A percentile compares a stretch with the other conserved stretches of the same genome.
phyloP scores from a whole-genome alignment of 345 rosid genomes.

The Salix koriyanagi region DNA sequence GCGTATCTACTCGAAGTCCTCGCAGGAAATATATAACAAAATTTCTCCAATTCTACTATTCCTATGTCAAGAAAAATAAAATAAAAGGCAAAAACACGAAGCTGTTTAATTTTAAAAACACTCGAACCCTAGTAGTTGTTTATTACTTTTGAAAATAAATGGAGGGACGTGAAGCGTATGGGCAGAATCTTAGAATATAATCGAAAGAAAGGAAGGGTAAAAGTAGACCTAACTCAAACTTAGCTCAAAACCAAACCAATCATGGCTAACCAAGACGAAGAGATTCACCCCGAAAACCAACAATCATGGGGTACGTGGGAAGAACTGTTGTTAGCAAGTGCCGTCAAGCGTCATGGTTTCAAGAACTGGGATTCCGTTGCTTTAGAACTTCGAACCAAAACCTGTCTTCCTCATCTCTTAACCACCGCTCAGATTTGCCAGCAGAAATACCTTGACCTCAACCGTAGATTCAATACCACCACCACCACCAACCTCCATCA shows the following conservation, averaged over 20 bases:
- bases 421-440: constrained; percentile 46
- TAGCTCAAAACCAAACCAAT: background rate
- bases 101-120: background rate
- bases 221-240: background rate
- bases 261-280: background rate
- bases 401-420: constrained; percentile 38
- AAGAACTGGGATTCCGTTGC: constrained; percentile 73
- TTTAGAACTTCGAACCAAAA: constrained; percentile 57
- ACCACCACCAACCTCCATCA: background rate
- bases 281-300: background rate
- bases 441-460: constrained; percentile 61
- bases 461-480: constrained; percentile 42
- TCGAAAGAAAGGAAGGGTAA: background rate
- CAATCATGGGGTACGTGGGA: constrained; percentile 80
- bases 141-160: background rate
- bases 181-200: background rate
- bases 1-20: no score
- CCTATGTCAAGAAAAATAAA: no score
- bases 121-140: background rate
- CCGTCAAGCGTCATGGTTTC: constrained; percentile 78
- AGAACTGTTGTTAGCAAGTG: constrained; percentile 70
- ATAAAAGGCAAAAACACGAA: background rate
- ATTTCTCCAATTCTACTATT: no score
- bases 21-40: no score
- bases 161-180: constrained; percentile 5